Evolutionary conservation across 805 yeast species (phyloP).

Genomic region (Saturnispora quitensis): DNA sequence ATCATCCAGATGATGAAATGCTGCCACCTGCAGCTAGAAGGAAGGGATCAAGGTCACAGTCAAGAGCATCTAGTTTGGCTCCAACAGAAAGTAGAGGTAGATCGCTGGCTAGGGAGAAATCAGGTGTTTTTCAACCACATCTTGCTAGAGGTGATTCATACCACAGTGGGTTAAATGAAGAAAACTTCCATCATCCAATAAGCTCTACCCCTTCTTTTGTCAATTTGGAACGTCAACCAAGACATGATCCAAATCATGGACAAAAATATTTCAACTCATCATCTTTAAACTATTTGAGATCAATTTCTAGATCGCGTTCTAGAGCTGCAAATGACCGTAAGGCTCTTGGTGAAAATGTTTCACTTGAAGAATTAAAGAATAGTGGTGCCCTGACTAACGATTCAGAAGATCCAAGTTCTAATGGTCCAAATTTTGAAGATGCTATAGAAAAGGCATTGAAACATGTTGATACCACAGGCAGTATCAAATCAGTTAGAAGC

Average conservation of each 20-base stretch:
- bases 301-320: conserved; percentile 57
- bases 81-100: conserved; percentile 18
- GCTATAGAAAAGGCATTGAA: conserved; percentile 41
- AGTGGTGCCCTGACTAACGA: conserved; percentile 46
- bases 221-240: conserved; percentile 30
- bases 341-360: conserved; percentile 24
- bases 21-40: conserved; percentile 39
- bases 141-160: conserved; percentile 74
- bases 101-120: conserved; percentile 19
- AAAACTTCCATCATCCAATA: conserved; percentile 11
- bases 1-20: conserved; percentile 30
- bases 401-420: conserved; percentile 40
- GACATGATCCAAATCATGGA: conserved; percentile 29
- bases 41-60: conserved; percentile 31
- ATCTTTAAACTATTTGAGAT: conserved; percentile 49
- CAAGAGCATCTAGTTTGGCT: conserved; percentile 11
- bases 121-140: conserved; percentile 41
- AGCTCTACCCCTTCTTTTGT: conserved; percentile 23
- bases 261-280: conserved; percentile 24
- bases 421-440: conserved; percentile 39
- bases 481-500: conserved; percentile 16
- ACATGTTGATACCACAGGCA: conserved; percentile 20
- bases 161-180: conserved; percentile 44
- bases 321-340: conserved; percentile 32
- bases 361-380: conserved; percentile 35